Evolutionary conservation across 2,329 filamentous ascomycete species (phyloP).

Genomic region (Didymella exigua): DNA sequence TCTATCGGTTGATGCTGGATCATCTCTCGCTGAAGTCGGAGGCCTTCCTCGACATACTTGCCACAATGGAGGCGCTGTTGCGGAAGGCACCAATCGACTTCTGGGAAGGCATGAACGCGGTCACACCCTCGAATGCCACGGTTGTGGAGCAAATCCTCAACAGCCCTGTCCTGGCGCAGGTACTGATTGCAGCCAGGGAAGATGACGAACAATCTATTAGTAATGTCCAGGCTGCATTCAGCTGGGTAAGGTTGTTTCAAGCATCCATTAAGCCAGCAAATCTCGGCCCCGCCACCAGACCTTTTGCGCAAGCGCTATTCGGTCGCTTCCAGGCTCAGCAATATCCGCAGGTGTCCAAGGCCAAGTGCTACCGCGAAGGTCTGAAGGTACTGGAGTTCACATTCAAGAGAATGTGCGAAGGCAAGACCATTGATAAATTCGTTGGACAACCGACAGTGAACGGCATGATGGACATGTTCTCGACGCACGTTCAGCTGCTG

Average conservation of each 20-base stretch:
- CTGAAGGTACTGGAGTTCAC: conserved; percentile 45
- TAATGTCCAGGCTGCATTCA: conserved; percentile 68
- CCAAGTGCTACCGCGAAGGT: conserved; percentile 68
- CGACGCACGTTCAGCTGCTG: conserved; percentile 59
- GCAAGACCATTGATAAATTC: conserved; percentile 41
- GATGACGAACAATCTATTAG: conserved; percentile 59
- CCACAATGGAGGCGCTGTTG: conserved; percentile 72
- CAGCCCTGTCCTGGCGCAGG: conserved; percentile 67
- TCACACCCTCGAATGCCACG: conserved; percentile 76
- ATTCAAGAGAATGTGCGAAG: conserved; percentile 42
- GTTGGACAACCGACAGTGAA: conserved; percentile 53
- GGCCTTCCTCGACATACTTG: conserved; percentile 71
- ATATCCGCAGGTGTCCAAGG: conserved; percentile 63
- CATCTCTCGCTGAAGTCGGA: conserved; percentile 61
- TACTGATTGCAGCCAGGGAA: conserved; percentile 59
- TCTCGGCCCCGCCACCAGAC: conserved; percentile 78
- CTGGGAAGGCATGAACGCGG: conserved; percentile 85
- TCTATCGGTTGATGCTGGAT: conserved; percentile 65
- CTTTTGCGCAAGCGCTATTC: conserved; percentile 77
- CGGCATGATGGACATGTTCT: conserved; percentile 68
- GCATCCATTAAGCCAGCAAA: conserved; percentile 76
- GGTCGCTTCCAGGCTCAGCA: conserved; percentile 63
- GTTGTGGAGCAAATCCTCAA: conserved; percentile 85
- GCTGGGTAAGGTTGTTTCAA: conserved; percentile 80
- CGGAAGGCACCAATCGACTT: conserved; percentile 79